These are phyloP conservation scores for Metarhizium anisopliae DNA, from an alignment of 2,329 filamentous ascomycete genomes.

Conservation along the genomic window DNA sequence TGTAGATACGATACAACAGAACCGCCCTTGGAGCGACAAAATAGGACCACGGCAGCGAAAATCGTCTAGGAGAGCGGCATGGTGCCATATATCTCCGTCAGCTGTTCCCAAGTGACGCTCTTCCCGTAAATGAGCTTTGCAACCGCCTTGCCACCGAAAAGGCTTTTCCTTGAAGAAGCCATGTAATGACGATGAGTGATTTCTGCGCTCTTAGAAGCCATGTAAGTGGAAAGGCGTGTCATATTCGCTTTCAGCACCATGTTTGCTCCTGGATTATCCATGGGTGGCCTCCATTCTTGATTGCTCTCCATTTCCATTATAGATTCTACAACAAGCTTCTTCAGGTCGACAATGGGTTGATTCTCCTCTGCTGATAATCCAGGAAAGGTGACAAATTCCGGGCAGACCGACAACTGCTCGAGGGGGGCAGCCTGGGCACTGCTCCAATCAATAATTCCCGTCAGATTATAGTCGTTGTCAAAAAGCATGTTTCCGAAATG, in stretches of 20 bases:
- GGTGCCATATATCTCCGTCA: constrained; percentile 13
- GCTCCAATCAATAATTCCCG: constrained; percentile 27
- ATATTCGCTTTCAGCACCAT: constrained; percentile 1
- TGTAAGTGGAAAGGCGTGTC: constrained; percentile 11
- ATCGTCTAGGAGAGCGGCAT: constrained; percentile 8
- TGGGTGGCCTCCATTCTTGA: constrained; percentile 3
- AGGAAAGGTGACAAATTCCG: constrained; percentile 22
- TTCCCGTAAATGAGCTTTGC: constrained; percentile 14
- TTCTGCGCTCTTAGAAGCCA: constrained; percentile 13
- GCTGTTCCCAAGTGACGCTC: constrained; percentile 14
- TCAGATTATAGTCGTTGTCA: constrained; percentile 30
- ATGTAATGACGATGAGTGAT: constrained; percentile 14
- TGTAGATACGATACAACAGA: too few relatives aligned
- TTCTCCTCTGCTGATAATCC: constrained; percentile 19
- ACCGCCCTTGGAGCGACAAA: too few relatives aligned
- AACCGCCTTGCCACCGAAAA: constrained; percentile 11
- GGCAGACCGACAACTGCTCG: constrained; percentile 25
- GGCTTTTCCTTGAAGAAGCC: constrained; percentile 10
- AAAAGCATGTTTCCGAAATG: constrained; percentile 32
- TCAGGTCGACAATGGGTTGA: constrained; percentile 11
- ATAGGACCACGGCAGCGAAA: too few relatives aligned
- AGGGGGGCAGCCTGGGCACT: constrained; percentile 23
- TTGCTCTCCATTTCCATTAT: constrained; percentile 9
- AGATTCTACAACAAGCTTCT: constrained; percentile 7
- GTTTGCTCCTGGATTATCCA: constrained; percentile 7